These are phyloP conservation scores for Diaporthe sp. DNA, from an alignment of 2,329 filamentous ascomycete species.

Conservation along the genomic window DNA sequence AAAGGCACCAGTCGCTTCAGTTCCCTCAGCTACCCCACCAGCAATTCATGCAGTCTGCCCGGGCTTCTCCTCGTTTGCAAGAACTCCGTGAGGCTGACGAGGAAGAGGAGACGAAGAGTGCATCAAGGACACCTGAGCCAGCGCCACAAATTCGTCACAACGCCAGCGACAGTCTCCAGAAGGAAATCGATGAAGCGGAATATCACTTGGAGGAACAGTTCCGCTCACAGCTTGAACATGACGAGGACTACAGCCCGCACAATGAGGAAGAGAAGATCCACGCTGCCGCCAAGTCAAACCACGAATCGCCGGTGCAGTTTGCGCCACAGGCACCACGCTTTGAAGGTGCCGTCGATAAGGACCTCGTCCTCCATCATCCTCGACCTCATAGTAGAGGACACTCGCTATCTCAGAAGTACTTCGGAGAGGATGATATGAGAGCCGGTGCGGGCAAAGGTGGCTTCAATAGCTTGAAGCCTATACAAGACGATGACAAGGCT, in stretches of 20 bases:
- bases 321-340: slow-evolving; percentile 62
- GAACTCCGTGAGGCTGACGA: slow-evolving; percentile 82
- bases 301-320: slow-evolving; percentile 62
- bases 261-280: slow-evolving; percentile 53
- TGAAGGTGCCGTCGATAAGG: slow-evolving; percentile 65
- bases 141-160: slow-evolving; percentile 70
- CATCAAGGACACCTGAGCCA: slow-evolving; percentile 67
- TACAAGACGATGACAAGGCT: slow-evolving; percentile 63
- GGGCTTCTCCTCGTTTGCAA: slow-evolving; percentile 73
- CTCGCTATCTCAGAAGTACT: slow-evolving; percentile 77
- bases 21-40: slow-evolving; percentile 69
- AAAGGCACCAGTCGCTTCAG: slow-evolving; percentile 71
- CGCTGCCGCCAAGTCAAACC: slow-evolving; percentile 46
- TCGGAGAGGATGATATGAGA: slow-evolving; percentile 65
- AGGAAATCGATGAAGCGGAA: slow-evolving; percentile 86
- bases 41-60: slow-evolving; percentile 67
- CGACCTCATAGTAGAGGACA: slow-evolving; percentile 81
- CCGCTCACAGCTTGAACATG: slow-evolving; percentile 82
- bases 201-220: slow-evolving; percentile 87
- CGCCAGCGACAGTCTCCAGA: slow-evolving; percentile 82
- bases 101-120: slow-evolving; percentile 65
- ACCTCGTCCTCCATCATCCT: slow-evolving; percentile 75
- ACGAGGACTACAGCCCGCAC: slow-evolving; percentile 77
- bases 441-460: slow-evolving; percentile 53
- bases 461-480: slow-evolving; percentile 52